Evolutionary conservation across 352 stramenopile species (phyloP).

Genomic region (Thraustochytrium sp.): DNA sequence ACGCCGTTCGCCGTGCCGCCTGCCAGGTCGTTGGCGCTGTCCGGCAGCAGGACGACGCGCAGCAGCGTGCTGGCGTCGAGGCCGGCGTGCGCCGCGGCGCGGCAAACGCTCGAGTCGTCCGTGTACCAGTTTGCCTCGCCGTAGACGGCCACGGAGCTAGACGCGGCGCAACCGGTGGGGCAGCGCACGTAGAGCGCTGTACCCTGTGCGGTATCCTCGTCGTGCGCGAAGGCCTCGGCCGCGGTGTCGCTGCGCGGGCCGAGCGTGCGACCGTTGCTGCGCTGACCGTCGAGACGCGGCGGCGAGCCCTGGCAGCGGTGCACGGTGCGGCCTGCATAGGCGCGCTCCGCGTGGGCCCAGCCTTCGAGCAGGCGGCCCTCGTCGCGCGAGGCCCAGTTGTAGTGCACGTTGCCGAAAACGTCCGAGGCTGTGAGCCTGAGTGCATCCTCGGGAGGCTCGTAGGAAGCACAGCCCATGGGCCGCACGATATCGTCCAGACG

Average conservation of each 20-base stretch:
- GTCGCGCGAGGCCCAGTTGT: conserved; percentile 71
- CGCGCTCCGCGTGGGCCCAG: conserved; percentile 4
- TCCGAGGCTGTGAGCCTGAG: conserved; percentile 69
- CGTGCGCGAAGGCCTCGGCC: neutral
- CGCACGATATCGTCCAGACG: conserved; percentile 70
- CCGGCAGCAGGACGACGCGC: neutral
- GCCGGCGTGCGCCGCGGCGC: conserved; percentile 79
- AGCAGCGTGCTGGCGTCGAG: conserved; percentile 55
- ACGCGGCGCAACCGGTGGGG: conserved; percentile 58
- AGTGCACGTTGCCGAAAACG: conserved; percentile 79
- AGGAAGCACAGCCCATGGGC: conserved; percentile 85
- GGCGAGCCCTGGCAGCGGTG: conserved; percentile 84
- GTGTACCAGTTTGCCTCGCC: conserved; percentile 66
- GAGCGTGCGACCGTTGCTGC: conserved; percentile 26
- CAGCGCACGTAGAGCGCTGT: conserved; percentile 61
- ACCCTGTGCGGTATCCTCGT: conserved; percentile 49
- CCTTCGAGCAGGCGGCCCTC: conserved; percentile 17
- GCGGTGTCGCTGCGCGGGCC: conserved; percentile 43
- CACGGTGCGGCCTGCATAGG: conserved; percentile 59
- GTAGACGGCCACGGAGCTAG: conserved; percentile 52
- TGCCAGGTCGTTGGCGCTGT: neutral
- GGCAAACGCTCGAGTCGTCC: conserved; percentile 79
- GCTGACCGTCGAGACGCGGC: conserved; percentile 59
- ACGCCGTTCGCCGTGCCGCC: neutral
- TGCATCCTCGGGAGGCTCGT: conserved; percentile 82